Evolutionary conservation across 192 early-diverging fungal species (phyloP).

Genomic region (Jimgerdemannia flammicorona): DNA sequence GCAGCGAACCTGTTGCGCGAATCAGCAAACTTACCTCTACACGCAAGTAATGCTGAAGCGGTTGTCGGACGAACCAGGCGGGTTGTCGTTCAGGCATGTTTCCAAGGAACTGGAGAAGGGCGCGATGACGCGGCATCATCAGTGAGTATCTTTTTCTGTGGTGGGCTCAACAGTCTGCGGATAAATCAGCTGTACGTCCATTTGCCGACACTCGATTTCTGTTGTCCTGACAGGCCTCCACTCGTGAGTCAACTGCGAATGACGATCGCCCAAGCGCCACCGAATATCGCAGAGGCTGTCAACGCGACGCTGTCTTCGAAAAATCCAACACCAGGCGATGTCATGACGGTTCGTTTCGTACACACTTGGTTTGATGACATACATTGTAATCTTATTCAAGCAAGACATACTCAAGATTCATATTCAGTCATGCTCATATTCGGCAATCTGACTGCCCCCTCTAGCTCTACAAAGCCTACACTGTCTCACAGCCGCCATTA

Average conservation of each 20-base stretch:
- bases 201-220: too few species aligned
- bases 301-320: slow-evolving; percentile 36
- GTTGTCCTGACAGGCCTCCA: too few species aligned
- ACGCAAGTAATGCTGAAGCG: slow-evolving; percentile 42
- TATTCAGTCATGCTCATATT: too few species aligned
- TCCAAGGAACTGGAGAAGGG: slow-evolving; percentile 44
- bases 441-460: too few species aligned
- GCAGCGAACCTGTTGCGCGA: slow-evolving; percentile 49
- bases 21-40: slow-evolving; percentile 52
- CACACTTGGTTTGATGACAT: background rate
- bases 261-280: slow-evolving; percentile 34
- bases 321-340: slow-evolving; percentile 50
- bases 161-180: too few species aligned
- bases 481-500: slow-evolving; percentile 34
- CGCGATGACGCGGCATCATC: slow-evolving; percentile 21
- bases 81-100: slow-evolving; percentile 38
- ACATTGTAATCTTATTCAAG: too few species aligned
- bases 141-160: too few species aligned
- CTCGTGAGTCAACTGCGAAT: slow-evolving; percentile 14
- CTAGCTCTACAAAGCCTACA: slow-evolving; percentile 46
- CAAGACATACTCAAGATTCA: too few species aligned
- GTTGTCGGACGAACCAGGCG: slow-evolving; percentile 36
- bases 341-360: slow-evolving; percentile 37
- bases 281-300: slow-evolving; percentile 33
- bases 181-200: too few species aligned